phyloP scores from a whole-genome alignment of 768 basidiomycete genomes.

The Chlorophyllum brunneum region DNA sequence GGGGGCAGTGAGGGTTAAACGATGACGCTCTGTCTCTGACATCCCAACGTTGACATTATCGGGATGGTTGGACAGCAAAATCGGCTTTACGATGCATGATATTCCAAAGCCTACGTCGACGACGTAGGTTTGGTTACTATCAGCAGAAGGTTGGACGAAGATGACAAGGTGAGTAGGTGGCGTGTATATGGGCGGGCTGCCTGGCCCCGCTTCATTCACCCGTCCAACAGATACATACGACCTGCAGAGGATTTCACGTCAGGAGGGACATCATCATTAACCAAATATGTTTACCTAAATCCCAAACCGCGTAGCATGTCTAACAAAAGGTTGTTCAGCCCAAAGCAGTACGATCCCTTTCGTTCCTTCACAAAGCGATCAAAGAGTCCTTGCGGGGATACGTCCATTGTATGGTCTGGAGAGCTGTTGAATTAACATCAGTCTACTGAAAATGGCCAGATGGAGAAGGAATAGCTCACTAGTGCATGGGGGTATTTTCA shows the following conservation, averaged over 20 bases:
- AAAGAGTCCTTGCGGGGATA: slow-evolving; percentile 21
- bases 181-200: slow-evolving; percentile 17
- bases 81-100: slow-evolving; percentile 20
- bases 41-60: slow-evolving; percentile 1
- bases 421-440: slow-evolving; percentile 14
- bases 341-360: slow-evolving; percentile 28
- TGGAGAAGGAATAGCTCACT: slow-evolving; percentile 22
- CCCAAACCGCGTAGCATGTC: slow-evolving; percentile 26
- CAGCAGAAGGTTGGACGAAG: slow-evolving; percentile 26
- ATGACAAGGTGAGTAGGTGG: slow-evolving; percentile 23
- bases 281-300: too few species aligned
- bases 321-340: slow-evolving; percentile 22
- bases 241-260: slow-evolving; percentile 23
- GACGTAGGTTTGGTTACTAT: slow-evolving; percentile 27
- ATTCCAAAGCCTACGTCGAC: slow-evolving; percentile 31
- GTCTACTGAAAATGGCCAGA: background rate
- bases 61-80: slow-evolving; percentile 20
- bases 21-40: slow-evolving; percentile 7
- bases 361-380: slow-evolving; percentile 19
- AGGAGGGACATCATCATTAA: background rate
- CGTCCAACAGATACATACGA: too few species aligned
- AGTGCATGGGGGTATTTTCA: slow-evolving; percentile 36
- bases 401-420: slow-evolving; percentile 22
- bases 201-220: slow-evolving; percentile 19
- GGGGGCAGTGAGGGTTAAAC: background rate